A percentile compares a stretch with the other conserved stretches of the same genome.
Conservation (phyloP, 1,284 basidiomycete species). For the Pascua sp. region DNA sequence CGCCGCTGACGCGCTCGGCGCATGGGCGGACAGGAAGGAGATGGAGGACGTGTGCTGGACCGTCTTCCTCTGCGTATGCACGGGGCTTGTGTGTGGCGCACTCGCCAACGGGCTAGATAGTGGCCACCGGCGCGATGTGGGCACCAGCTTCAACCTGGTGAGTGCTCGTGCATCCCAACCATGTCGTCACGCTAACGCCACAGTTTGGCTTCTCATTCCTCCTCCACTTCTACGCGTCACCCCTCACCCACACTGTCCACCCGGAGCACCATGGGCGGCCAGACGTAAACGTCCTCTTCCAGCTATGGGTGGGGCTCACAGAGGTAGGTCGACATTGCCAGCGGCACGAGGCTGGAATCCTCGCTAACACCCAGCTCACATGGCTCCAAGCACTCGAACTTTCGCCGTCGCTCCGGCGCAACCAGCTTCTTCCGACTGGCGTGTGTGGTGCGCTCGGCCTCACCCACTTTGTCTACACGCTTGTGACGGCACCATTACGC, state of each 20-base stretch:
- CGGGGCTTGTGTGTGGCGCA: conserved; percentile 35
- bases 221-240: conserved; percentile 47
- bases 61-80: conserved; percentile 44
- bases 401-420: conserved; percentile 23
- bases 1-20: conserved; percentile 20
- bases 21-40: conserved; percentile 35
- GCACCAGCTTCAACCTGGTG: conserved; percentile 46
- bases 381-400: conserved; percentile 46
- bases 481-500: conserved; percentile 33
- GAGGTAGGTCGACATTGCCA: conserved; percentile 25
- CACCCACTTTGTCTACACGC: conserved; percentile 39
- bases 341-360: too few relatives aligned
- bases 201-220: conserved; percentile 45
- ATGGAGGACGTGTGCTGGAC: conserved; percentile 47
- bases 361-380: conserved; percentile 27
- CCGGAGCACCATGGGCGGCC: conserved; percentile 33
- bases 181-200: background rate
- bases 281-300: conserved; percentile 44
- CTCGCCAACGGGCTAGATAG: conserved; percentile 42
- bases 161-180: conserved; percentile 10
- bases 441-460: conserved; percentile 44
- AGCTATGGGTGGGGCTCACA: conserved; percentile 44
- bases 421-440: conserved; percentile 43
- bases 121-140: conserved; percentile 33
- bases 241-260: conserved; percentile 38